Percentiles rank a stretch among this genome's conserved stretches.
phyloP scores from a whole-genome alignment of 106 monocot species.

The Iris macrosiphon region DNA sequence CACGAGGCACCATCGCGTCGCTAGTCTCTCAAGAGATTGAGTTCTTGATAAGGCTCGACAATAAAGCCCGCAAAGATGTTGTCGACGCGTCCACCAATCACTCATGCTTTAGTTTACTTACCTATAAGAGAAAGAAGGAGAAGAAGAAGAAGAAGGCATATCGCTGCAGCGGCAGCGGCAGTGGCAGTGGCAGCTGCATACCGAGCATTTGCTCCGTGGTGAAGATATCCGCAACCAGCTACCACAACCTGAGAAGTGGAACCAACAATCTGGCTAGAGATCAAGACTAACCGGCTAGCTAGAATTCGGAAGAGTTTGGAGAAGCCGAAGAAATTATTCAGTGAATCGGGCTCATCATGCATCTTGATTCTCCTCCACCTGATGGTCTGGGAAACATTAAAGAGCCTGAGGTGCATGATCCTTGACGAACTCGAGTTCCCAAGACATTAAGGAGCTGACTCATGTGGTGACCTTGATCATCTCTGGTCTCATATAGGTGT shows the following conservation, averaged over 20 bases:
- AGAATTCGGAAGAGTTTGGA: slow-evolving; percentile 65
- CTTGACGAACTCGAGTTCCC: slow-evolving; percentile 51
- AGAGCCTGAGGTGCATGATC: slow-evolving; percentile 28
- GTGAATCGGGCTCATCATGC: not conserved
- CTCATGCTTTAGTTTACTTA: no score
- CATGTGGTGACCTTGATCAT: slow-evolving; percentile 50
- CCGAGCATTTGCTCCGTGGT: slow-evolving; percentile 34
- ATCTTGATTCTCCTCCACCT: slow-evolving; percentile 9
- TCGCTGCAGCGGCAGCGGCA: not conserved
- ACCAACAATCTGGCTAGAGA: not conserved
- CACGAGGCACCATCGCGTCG: slow-evolving; percentile 30
- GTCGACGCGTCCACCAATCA: not conserved
- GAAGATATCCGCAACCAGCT: slow-evolving; percentile 16
- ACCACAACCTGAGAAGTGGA: slow-evolving; percentile 1
- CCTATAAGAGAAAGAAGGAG: slow-evolving; percentile 6
- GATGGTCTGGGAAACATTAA: slow-evolving; percentile 4
- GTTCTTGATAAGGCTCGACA: slow-evolving; percentile 28
- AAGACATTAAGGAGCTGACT: slow-evolving; percentile 63
- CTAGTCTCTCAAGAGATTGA: slow-evolving; percentile 37
- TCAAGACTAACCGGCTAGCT: slow-evolving; percentile 9
- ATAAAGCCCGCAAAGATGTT: not conserved
- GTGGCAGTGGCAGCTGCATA: slow-evolving; percentile 9
- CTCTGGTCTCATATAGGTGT: no score
- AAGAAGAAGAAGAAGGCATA: slow-evolving; percentile 18
- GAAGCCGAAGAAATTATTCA: slow-evolving; percentile 45